phyloP scores from a whole-genome alignment of 768 basidiomycete species.

The Psilocybe sp. region DNA sequence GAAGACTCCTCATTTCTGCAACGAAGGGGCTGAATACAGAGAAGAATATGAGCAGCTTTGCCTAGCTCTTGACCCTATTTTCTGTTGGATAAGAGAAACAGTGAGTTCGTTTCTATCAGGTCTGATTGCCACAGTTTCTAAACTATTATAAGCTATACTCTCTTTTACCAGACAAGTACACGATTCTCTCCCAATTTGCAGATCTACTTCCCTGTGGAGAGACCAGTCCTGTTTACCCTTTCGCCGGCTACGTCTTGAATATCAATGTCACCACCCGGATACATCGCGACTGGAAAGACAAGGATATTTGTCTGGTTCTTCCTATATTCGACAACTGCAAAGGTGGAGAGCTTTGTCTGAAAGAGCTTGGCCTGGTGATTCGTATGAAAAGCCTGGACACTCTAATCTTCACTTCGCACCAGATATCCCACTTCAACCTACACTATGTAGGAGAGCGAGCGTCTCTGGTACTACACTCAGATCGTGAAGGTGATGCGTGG shows the following conservation, averaged over 20 bases:
- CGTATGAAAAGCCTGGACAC: slow-evolving; percentile 8
- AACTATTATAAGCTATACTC: slow-evolving; percentile 19
- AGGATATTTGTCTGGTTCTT: slow-evolving; percentile 12
- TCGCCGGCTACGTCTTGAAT: slow-evolving; percentile 18
- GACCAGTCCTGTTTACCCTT: slow-evolving; percentile 18
- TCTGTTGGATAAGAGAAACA: no score
- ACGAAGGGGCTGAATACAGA: no score
- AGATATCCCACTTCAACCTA: slow-evolving; percentile 20
- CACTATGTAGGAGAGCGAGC: slow-evolving; percentile 15
- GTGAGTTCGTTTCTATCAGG: background rate
- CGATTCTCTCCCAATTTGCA: slow-evolving; percentile 11
- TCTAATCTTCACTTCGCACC: slow-evolving; percentile 14
- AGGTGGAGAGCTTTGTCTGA: slow-evolving; percentile 17
- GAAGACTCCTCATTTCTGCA: no score
- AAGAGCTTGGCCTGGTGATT: slow-evolving; percentile 18
- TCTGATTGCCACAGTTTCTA: no score
- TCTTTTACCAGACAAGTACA: slow-evolving; percentile 15
- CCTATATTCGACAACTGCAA: background rate
- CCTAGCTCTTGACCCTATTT: no score
- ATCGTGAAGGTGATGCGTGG: slow-evolving; percentile 1
- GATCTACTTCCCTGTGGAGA: slow-evolving; percentile 18
- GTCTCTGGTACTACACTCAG: slow-evolving; percentile 24
- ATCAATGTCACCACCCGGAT: slow-evolving; percentile 13
- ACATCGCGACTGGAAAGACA: slow-evolving; percentile 10
- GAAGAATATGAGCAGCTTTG: no score